Conservation (phyloP, 331 rosid species). For the Pyrus hybrid region DNA sequence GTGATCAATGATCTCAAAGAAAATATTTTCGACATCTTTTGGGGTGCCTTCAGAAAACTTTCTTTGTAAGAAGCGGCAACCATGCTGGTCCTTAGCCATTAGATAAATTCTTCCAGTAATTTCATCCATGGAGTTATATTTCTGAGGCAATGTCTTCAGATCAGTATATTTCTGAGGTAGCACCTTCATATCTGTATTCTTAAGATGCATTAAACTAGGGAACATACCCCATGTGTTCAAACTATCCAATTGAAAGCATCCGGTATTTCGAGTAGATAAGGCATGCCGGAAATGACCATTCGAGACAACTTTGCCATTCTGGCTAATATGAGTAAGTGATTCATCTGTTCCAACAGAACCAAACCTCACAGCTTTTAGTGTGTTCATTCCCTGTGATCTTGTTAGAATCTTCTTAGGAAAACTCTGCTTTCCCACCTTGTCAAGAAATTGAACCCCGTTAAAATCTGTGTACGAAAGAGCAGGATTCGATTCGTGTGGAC, state of each 20-base stretch:
- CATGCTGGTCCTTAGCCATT: slow-evolving; percentile 57
- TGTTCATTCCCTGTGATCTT: slow-evolving; percentile 23
- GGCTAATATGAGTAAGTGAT: slow-evolving; percentile 19
- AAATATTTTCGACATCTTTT: slow-evolving; percentile 33
- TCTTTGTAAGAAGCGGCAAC: slow-evolving; percentile 57
- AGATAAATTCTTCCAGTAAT: slow-evolving; percentile 33
- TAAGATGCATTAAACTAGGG: slow-evolving; percentile 3
- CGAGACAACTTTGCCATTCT: slow-evolving; percentile 14
- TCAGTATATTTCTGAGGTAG: slow-evolving; percentile 23
- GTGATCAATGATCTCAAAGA: slow-evolving; percentile 36
- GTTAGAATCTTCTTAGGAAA: slow-evolving; percentile 27
- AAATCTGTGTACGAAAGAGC: slow-evolving; percentile 14
- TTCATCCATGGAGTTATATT: slow-evolving; percentile 36
- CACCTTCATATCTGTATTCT: slow-evolving; percentile 24
- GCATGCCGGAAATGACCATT: slow-evolving; percentile 14
- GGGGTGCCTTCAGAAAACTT: slow-evolving; percentile 33
- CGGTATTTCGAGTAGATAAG: slow-evolving; percentile 10
- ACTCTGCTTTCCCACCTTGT: slow-evolving; percentile 22
- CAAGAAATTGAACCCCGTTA: slow-evolving; percentile 20
- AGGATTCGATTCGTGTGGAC: slow-evolving; percentile 23
- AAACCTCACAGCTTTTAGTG: slow-evolving; percentile 19
- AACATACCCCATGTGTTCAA: slow-evolving; percentile 15
- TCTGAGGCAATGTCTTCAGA: slow-evolving; percentile 27
- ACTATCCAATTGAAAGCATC: slow-evolving; percentile 10
- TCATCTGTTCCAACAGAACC: slow-evolving; percentile 27